Percentiles rank a stretch among this genome's conserved stretches.
These are phyloP conservation scores for Skeletonema menzelii DNA, from an alignment of 108 stramenopile species.

Conservation along the genomic window DNA sequence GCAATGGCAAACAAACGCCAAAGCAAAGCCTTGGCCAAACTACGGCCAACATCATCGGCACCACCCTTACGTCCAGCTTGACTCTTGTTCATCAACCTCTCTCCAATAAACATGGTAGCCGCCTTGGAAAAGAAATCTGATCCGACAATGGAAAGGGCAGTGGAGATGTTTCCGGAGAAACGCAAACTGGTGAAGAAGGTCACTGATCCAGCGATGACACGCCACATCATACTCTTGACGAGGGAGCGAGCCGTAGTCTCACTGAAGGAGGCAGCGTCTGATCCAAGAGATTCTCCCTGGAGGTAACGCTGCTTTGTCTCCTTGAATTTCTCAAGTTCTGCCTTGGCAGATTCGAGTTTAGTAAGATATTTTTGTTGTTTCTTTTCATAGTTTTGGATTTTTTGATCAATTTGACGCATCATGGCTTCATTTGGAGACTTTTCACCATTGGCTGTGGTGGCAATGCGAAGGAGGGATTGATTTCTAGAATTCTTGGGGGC, in stretches of 20 bases:
- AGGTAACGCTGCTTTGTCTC: constrained; percentile 73
- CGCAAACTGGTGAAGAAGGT: constrained; percentile 79
- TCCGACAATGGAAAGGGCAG: constrained; percentile 90
- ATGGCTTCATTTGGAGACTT: constrained; percentile 37
- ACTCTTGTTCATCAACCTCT: constrained; percentile 93
- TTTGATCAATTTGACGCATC: constrained; percentile 67
- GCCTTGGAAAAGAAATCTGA: constrained; percentile 95
- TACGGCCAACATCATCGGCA: constrained; percentile 77
- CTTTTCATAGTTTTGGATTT: constrained; percentile 59
- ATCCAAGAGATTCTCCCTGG: constrained; percentile 38
- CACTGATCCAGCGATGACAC: constrained; percentile 82
- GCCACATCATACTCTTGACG: constrained; percentile 87
- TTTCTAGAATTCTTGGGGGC: constrained; percentile 12
- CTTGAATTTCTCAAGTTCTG: constrained; percentile 51
- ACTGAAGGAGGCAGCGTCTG: constrained; percentile 56
- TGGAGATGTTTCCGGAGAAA: constrained; percentile 71
- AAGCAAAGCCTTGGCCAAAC: constrained; percentile 89
- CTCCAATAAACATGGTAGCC: constrained; percentile 95
- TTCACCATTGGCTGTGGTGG: constrained; percentile 32
- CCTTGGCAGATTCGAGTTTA: constrained; percentile 51
- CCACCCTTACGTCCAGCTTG: constrained; percentile 78
- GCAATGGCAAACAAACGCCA: constrained; percentile 94
- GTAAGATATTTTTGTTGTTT: constrained; percentile 56
- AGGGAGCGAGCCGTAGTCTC: constrained; percentile 78
- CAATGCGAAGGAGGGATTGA: constrained; percentile 26